A percentile compares a stretch with the other conserved stretches of the same genome.
These are phyloP conservation scores for Pelargonium citronellum DNA, from an alignment of 441 rosid species.

Conservation along the genomic window DNA sequence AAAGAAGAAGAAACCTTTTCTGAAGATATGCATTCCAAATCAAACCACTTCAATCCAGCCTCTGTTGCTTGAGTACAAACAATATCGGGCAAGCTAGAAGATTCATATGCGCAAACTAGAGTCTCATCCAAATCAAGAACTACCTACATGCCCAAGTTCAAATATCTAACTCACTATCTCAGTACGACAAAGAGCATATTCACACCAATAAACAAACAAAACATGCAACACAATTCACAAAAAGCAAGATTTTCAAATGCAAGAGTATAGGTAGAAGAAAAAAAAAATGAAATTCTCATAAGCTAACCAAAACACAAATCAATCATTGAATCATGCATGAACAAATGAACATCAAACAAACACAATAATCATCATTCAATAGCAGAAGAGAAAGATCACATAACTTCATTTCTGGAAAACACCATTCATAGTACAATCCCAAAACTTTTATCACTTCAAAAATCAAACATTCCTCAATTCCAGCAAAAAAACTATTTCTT, in stretches of 20 bases:
- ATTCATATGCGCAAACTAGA: slow-evolving; percentile 35
- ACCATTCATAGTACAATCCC: not conserved
- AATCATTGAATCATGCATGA: not conserved
- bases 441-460: not conserved
- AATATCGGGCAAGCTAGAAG: slow-evolving; percentile 27
- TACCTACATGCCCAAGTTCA: slow-evolving; percentile 22
- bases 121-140: slow-evolving; percentile 43
- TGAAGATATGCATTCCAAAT: slow-evolving; percentile 30
- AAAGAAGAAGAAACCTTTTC: slow-evolving; percentile 25
- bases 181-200: not conserved
- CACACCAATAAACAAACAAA: not conserved
- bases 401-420: not conserved
- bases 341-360: not conserved
- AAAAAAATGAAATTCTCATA: no score
- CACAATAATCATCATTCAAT: not conserved
- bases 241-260: not conserved
- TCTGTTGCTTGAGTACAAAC: slow-evolving; percentile 31
- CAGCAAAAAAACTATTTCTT: not conserved
- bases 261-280: not conserved
- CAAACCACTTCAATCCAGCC: slow-evolving; percentile 40
- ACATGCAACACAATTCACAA: not conserved
- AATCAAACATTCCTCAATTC: not conserved
- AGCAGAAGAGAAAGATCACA: not conserved
- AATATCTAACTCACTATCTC: slow-evolving; percentile 10
- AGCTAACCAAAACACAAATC: no score